phyloP scores from a whole-genome alignment of 257 asterid genomes.

The Thymus quinquecostatus region DNA sequence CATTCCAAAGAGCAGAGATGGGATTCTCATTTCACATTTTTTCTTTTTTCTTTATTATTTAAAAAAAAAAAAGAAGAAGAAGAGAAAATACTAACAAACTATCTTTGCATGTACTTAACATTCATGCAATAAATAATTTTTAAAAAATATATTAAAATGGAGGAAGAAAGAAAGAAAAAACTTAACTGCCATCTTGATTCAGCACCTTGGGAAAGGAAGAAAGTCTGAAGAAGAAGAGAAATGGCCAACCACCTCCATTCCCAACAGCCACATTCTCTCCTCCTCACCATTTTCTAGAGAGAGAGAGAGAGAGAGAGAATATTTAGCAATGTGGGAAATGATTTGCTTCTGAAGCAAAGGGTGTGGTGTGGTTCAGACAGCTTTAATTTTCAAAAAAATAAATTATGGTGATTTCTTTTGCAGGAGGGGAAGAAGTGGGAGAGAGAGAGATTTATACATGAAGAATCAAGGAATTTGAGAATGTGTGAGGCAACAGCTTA shows the following conservation, averaged over 20 bases:
- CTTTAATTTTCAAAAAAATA: not conserved
- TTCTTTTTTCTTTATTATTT: not conserved
- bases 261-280: slow-evolving; percentile 33
- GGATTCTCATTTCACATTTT: not conserved
- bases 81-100: not conserved
- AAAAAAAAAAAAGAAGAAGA: not conserved
- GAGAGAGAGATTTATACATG: slow-evolving; percentile 7
- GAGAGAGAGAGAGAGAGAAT: not conserved
- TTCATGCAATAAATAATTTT: not conserved
- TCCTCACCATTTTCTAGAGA: slow-evolving; percentile 29
- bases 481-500: slow-evolving; percentile 35
- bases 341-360: not conserved
- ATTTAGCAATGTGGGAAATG: not conserved
- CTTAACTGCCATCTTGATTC: slow-evolving; percentile 49
- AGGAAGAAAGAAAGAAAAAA: not conserved
- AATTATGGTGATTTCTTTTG: slow-evolving; percentile 13
- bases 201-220: slow-evolving; percentile 43
- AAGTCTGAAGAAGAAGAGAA: slow-evolving; percentile 44
- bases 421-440: not conserved
- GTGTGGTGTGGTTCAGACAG: not conserved
- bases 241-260: slow-evolving; percentile 32
- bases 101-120: not conserved
- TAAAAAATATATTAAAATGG: not conserved
- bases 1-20: not conserved
- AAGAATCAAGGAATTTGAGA: slow-evolving; percentile 18